A percentile compares a stretch with the other conserved stretches of the same genome.
These are phyloP conservation scores for Pezicula radicicola DNA, from an alignment of 2,329 filamentous ascomycete species.

Conservation along the genomic window DNA sequence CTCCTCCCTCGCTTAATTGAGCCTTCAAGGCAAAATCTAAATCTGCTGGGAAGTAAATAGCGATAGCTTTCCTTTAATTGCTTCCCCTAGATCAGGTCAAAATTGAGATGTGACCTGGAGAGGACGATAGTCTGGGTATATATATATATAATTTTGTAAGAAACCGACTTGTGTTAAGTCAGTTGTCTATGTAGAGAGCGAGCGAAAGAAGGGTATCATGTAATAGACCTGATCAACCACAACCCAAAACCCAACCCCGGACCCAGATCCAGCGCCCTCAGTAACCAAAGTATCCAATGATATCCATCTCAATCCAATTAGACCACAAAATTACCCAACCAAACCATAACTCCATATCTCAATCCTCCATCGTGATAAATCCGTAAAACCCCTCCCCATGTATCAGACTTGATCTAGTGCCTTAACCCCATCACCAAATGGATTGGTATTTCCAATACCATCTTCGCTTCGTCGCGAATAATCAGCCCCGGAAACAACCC, in stretches of 20 bases:
- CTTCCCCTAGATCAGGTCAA: too few species aligned
- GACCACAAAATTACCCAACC: not conserved
- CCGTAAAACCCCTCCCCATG: not conserved
- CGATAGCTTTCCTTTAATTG: too few species aligned
- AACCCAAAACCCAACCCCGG: conserved; percentile 1
- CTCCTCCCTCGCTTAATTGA: too few species aligned
- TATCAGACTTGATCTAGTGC: conserved; percentile 21
- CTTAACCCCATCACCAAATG: conserved; percentile 25
- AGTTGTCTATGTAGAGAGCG: conserved; percentile 6
- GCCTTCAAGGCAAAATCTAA: too few species aligned
- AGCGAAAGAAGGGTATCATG: conserved; percentile 23
- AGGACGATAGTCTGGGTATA: too few species aligned
- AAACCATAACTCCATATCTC: not conserved
- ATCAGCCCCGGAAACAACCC: conserved; percentile 16
- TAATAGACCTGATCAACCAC: not conserved
- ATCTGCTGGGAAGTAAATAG: too few species aligned
- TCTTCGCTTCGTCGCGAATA: conserved; percentile 23
- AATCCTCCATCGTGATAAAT: not conserved
- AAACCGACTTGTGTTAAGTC: too few species aligned
- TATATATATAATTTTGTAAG: too few species aligned
- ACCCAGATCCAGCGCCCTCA: not conserved
- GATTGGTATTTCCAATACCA: conserved; percentile 18
- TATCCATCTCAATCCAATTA: conserved; percentile 1
- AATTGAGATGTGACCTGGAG: too few species aligned
- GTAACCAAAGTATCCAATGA: not conserved